Percentiles rank a stretch among this genome's conserved stretches.
Evolutionary conservation across 495 filamentous ascomycete species (phyloP).

Genomic region (Hypomontagnella monticulosa): DNA sequence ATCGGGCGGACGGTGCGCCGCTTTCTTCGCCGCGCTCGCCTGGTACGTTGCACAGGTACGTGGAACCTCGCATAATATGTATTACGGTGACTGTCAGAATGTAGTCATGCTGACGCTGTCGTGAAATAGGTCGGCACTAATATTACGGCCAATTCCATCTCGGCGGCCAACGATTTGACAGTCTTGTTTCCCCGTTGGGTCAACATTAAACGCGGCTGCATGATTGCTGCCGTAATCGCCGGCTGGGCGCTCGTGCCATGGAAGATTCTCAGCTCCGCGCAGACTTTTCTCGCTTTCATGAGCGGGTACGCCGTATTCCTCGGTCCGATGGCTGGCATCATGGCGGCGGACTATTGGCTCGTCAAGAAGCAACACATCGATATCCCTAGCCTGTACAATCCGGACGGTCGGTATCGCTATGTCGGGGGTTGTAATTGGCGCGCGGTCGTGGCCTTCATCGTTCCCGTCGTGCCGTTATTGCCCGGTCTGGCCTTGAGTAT

Average conservation of each 20-base stretch:
- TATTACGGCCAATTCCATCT: constrained; percentile 67
- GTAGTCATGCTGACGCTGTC: neutral
- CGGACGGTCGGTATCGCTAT: constrained; percentile 65
- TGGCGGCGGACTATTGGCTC: constrained; percentile 75
- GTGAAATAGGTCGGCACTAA: constrained; percentile 63
- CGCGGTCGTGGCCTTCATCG: constrained; percentile 68
- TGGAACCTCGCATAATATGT: neutral
- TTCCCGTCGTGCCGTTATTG: constrained; percentile 68
- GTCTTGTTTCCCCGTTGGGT: constrained; percentile 67
- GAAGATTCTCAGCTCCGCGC: constrained; percentile 69
- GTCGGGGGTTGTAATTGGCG: constrained; percentile 70
- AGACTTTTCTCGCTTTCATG: constrained; percentile 69
- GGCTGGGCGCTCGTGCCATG: constrained; percentile 69
- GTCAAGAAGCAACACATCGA: constrained; percentile 70
- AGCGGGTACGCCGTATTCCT: constrained; percentile 73
- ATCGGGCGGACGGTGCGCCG: constrained; percentile 58
- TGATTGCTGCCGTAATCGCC: constrained; percentile 62
- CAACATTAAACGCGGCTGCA: constrained; percentile 65
- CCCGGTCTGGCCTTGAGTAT: constrained; percentile 58
- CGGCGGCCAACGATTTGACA: constrained; percentile 67
- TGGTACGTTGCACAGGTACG: constrained; percentile 39
- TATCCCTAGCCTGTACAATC: constrained; percentile 65
- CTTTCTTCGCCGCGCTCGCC: constrained; percentile 65
- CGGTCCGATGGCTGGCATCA: constrained; percentile 73
- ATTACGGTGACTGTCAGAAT: neutral